phyloP scores from a whole-genome alignment of 371 early-diverging fungal species.

The Capniomyces stellatus region DNA sequence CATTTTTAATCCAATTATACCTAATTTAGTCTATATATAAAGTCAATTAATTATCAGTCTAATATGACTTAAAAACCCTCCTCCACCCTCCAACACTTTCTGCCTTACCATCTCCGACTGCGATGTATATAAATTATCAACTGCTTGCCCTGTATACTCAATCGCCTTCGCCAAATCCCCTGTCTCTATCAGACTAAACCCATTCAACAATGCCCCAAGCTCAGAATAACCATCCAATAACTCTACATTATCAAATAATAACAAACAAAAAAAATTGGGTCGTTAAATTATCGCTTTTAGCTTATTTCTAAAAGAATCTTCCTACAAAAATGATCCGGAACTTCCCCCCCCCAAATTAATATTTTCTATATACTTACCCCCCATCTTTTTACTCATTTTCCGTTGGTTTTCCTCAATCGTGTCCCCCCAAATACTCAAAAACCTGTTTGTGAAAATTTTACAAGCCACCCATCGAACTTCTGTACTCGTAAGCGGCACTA shows the following conservation, averaged over 20 bases:
- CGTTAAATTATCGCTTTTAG: too few relatives aligned
- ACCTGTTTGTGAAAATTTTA: conserved; percentile 44
- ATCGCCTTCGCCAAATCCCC: conserved; percentile 52
- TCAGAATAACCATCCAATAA: conserved; percentile 63
- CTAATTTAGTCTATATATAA: neutral
- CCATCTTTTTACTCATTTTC: conserved; percentile 33
- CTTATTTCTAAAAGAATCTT: too few relatives aligned
- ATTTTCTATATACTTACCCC: conserved; percentile 3
- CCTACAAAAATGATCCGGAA: too few relatives aligned
- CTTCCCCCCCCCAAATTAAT: neutral
- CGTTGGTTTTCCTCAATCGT: conserved; percentile 40
- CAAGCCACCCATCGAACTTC: conserved; percentile 52
- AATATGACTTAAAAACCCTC: conserved; percentile 2
- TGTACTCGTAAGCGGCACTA: conserved; percentile 36
- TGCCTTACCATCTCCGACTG: conserved; percentile 52
- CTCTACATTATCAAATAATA: conserved; percentile 11
- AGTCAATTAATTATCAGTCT: neutral
- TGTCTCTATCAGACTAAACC: conserved; percentile 71
- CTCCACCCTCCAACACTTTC: too few relatives aligned
- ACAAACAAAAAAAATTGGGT: too few relatives aligned
- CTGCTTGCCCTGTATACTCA: conserved; percentile 77
- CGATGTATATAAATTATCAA: conserved; percentile 63
- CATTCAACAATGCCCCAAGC: conserved; percentile 83
- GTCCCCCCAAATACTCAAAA: conserved; percentile 21
- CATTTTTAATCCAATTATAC: conserved; percentile 5